phyloP scores from a whole-genome alignment of 768 basidiomycete species.

The Auriscalpium microsporum region DNA sequence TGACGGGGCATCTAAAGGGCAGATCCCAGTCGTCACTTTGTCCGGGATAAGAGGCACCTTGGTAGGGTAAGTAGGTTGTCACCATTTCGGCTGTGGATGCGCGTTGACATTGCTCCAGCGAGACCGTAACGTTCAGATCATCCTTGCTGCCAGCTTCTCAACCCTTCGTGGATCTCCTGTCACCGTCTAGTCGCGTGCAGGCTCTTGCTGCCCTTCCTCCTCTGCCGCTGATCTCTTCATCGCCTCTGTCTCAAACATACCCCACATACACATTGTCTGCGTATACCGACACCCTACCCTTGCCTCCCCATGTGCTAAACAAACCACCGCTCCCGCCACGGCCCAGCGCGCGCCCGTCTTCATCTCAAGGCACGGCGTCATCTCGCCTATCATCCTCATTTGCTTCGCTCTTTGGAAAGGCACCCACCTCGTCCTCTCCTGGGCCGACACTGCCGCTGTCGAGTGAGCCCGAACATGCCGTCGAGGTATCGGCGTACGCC shows the following conservation, averaged over 20 bases:
- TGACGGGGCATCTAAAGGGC: constrained; percentile 37
- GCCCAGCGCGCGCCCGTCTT: constrained; percentile 13
- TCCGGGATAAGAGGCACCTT: constrained; percentile 77
- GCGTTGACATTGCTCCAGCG: constrained; percentile 19
- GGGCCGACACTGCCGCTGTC: constrained; percentile 7
- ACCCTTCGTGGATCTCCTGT: constrained; percentile 31
- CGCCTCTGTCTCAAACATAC: constrained; percentile 32
- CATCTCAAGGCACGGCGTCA: constrained; percentile 10
- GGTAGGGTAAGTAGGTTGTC: constrained; percentile 38
- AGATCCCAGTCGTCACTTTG: constrained; percentile 59
- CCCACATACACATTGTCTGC: constrained; percentile 40
- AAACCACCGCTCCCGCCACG: constrained; percentile 24
- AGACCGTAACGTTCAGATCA: constrained; percentile 35
- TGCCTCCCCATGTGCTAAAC: constrained; percentile 21
- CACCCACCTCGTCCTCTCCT: constrained; percentile 8
- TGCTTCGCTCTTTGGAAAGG: constrained; percentile 16
- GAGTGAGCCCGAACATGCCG: constrained; percentile 24
- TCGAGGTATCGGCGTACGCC: constrained; percentile 56
- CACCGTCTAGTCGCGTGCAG: constrained; percentile 27
- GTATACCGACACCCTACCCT: constrained; percentile 26
- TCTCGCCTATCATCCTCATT: constrained; percentile 18
- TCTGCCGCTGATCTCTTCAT: constrained; percentile 30
- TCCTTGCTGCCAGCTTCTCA: constrained; percentile 33
- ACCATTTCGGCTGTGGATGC: background rate
- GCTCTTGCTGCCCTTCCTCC: constrained; percentile 43